These are phyloP conservation scores for Paragyromitra xinjiangensis DNA, from an alignment of 495 filamentous ascomycete genomes.

Conservation along the genomic window DNA sequence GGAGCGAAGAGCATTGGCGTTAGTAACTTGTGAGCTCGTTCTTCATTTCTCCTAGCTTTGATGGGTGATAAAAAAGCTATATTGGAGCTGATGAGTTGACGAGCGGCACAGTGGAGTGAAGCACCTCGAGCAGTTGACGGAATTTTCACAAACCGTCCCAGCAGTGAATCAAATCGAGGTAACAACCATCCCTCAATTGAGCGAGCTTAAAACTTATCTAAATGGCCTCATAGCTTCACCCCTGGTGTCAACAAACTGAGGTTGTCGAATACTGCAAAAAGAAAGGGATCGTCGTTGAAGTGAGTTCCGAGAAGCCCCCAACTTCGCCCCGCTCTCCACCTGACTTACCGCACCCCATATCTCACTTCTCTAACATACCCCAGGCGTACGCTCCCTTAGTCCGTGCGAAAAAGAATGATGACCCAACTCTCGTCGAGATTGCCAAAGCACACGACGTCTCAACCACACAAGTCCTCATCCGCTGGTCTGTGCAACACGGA, in stretches of 20 bases:
- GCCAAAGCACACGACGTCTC: constrained; percentile 58
- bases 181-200: constrained; percentile 32
- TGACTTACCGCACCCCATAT: neutral
- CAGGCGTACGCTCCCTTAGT: constrained; percentile 64
- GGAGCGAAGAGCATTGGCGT: constrained; percentile 72
- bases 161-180: constrained; percentile 83
- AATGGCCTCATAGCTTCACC: constrained; percentile 78
- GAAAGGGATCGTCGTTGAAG: constrained; percentile 73
- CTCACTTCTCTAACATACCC: neutral
- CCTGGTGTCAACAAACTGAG: constrained; percentile 80
- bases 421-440: constrained; percentile 55
- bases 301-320: neutral
- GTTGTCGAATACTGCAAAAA: constrained; percentile 78
- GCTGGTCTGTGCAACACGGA: constrained; percentile 63
- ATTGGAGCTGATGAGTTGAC: neutral
- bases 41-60: constrained; percentile 58
- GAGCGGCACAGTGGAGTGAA: constrained; percentile 70
- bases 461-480: constrained; percentile 61
- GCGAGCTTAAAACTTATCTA: neutral
- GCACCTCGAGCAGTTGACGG: constrained; percentile 74
- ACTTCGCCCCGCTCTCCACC: neutral
- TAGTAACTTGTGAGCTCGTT: constrained; percentile 72
- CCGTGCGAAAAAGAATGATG: constrained; percentile 50
- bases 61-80: too few relatives aligned
- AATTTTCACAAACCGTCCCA: constrained; percentile 70